A percentile compares a stretch with the other conserved stretches of the same genome.
Conservation (phyloP, 495 filamentous ascomycete species). For the Lasiosphaeriaceae sp. region DNA sequence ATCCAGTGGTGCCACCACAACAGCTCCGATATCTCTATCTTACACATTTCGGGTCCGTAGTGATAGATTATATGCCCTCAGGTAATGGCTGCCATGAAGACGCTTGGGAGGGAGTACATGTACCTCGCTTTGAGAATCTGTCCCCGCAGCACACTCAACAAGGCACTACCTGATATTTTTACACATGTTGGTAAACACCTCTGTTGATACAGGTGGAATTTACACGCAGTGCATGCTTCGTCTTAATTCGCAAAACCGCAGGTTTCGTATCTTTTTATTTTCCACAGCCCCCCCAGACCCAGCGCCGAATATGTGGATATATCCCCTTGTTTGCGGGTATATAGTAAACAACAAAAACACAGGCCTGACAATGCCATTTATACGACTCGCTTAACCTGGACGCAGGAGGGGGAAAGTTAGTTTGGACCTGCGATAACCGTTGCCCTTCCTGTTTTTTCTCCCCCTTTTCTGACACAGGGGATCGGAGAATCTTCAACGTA, state of each 20-base stretch:
- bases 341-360: constrained; percentile 14
- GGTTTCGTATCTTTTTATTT: not conserved
- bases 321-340: constrained; percentile 8
- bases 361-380: constrained; percentile 6
- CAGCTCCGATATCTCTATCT: too few species aligned
- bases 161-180: not conserved
- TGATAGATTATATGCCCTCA: too few species aligned
- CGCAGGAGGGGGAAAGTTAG: not conserved
- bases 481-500: constrained; percentile 29
- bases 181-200: not conserved
- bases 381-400: constrained; percentile 35
- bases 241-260: not conserved
- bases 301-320: constrained; percentile 11
- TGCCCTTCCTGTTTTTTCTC: not conserved
- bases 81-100: too few species aligned
- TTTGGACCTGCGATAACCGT: constrained; percentile 3
- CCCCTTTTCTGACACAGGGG: not conserved
- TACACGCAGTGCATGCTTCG: not conserved
- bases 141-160: too few species aligned
- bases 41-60: too few species aligned
- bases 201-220: too few species aligned
- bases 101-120: too few species aligned
- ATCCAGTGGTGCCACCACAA: too few species aligned
- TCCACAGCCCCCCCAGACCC: not conserved
- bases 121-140: too few species aligned